phyloP scores from a whole-genome alignment of 768 basidiomycete genomes.

The Russula compacta region DNA sequence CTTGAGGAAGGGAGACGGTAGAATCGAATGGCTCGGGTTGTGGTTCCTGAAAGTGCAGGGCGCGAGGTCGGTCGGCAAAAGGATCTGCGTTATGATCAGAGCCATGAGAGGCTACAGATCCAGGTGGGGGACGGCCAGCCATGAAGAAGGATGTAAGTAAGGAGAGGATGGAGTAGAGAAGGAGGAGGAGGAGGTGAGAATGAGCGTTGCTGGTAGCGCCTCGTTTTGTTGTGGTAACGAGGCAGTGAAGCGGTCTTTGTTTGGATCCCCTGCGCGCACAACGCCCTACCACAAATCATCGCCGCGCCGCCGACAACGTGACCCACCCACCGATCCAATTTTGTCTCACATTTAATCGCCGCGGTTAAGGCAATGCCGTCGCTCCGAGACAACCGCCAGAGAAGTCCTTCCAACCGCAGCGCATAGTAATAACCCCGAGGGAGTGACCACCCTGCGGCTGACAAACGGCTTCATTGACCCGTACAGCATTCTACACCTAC shows the following conservation, averaged over 20 bases:
- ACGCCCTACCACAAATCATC: too few relatives aligned
- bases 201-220: neutral
- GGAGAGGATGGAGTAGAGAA: neutral
- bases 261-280: neutral
- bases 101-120: constrained; percentile 29
- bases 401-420: neutral
- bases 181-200: neutral
- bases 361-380: too few relatives aligned
- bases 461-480: too few relatives aligned
- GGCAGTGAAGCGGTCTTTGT: constrained; percentile 12
- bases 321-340: neutral
- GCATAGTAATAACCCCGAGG: neutral
- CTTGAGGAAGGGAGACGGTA: constrained; percentile 43
- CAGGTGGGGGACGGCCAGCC: constrained; percentile 23
- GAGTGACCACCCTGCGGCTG: neutral
- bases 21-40: constrained; percentile 50
- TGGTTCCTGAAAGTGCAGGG: constrained; percentile 53
- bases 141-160: constrained; percentile 18
- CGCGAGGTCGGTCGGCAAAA: constrained; percentile 60
- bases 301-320: neutral
- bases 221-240: constrained; percentile 22
- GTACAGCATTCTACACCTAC: too few relatives aligned
- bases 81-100: constrained; percentile 48
- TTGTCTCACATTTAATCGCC: neutral
- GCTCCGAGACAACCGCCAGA: neutral